Conservation (phyloP, 2,329 filamentous ascomycete species). For the Epichloe sibirici region DNA sequence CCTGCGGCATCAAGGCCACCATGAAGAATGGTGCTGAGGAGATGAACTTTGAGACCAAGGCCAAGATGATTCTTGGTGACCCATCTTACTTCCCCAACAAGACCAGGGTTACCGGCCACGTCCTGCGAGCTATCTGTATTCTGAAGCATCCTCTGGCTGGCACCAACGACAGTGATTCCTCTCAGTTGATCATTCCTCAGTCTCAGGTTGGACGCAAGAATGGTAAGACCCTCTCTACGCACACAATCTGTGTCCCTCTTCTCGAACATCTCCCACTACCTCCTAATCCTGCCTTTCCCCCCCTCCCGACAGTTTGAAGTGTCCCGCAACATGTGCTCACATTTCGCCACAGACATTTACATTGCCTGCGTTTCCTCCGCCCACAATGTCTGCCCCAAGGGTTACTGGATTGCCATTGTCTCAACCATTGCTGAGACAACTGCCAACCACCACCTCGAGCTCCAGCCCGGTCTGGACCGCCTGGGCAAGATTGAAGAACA, state of each 20-base stretch:
- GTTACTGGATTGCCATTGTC: constrained; percentile 97
- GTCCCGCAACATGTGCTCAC: neutral
- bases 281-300: too few relatives aligned
- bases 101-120: constrained; percentile 74
- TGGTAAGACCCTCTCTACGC: constrained; percentile 42
- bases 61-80: constrained; percentile 90
- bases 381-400: constrained; percentile 97
- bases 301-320: too few relatives aligned
- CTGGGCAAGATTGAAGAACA: constrained; percentile 92
- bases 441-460: constrained; percentile 91
- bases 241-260: neutral
- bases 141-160: constrained; percentile 88
- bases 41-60: constrained; percentile 94
- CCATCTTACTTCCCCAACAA: constrained; percentile 93
- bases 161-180: constrained; percentile 78
- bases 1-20: constrained; percentile 92
- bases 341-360: constrained; percentile 64
- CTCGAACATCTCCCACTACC: neutral
- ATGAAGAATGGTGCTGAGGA: constrained; percentile 74
- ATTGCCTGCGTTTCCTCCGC: constrained; percentile 89
- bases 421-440: constrained; percentile 89
- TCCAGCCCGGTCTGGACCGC: constrained; percentile 82
- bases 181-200: constrained; percentile 94
- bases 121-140: constrained; percentile 94
- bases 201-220: constrained; percentile 95